These are phyloP conservation scores for Thermomucor indicae-seudaticae DNA, from an alignment of 371 early-diverging fungal species.

Conservation along the genomic window DNA sequence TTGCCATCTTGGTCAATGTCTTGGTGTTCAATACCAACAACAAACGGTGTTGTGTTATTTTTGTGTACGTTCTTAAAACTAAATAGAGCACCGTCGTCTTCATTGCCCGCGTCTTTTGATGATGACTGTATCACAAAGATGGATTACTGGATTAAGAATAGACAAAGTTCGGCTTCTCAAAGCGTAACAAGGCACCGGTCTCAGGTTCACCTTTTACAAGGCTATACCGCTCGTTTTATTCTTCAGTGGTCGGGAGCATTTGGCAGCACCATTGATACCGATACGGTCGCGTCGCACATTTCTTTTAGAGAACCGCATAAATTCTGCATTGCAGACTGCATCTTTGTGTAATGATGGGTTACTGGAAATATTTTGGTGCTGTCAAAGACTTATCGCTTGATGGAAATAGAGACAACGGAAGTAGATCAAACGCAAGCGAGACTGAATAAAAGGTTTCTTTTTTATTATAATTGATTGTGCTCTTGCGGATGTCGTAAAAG, in stretches of 20 bases:
- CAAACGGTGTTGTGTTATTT: slow-evolving; percentile 16
- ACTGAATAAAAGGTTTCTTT: too few species aligned
- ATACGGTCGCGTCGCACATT: slow-evolving; percentile 14
- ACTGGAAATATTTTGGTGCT: too few species aligned
- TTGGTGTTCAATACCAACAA: slow-evolving; percentile 47
- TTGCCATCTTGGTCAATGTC: slow-evolving; percentile 47
- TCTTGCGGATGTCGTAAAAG: too few species aligned
- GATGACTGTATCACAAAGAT: slow-evolving; percentile 60
- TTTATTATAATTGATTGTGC: too few species aligned
- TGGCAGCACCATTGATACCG: slow-evolving; percentile 46
- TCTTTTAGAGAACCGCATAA: slow-evolving; percentile 27
- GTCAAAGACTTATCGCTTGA: too few species aligned
- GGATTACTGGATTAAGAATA: slow-evolving; percentile 63
- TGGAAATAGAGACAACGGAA: too few species aligned
- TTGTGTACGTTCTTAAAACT: slow-evolving; percentile 31
- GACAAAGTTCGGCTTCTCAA: slow-evolving; percentile 28
- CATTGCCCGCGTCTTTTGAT: slow-evolving; percentile 22
- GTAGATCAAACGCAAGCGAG: too few species aligned
- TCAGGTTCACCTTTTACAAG: slow-evolving; percentile 46
- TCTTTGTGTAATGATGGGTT: too few species aligned
- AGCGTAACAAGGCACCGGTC: slow-evolving; percentile 6
- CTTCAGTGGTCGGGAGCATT: slow-evolving; percentile 15
- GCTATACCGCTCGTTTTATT: not conserved
- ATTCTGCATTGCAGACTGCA: slow-evolving; percentile 47
- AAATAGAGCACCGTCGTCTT: slow-evolving; percentile 63